phyloP scores from a whole-genome alignment of 2,329 filamentous ascomycete genomes.

The Sporothrix brunneoviolacea region DNA sequence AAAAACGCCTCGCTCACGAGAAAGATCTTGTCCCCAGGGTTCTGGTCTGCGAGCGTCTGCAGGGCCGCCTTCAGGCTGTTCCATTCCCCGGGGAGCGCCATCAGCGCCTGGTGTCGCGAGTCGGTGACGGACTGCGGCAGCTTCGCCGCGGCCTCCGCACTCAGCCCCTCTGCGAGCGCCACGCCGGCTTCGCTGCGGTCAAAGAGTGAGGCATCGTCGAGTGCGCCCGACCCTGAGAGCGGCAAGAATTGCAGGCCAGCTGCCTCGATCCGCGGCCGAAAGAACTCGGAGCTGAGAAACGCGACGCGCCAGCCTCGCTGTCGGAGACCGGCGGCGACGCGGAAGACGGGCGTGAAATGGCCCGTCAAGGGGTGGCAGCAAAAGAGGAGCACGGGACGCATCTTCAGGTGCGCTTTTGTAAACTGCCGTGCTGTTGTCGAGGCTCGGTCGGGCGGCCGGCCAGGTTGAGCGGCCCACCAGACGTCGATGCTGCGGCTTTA shows the following conservation, averaged over 20 bases:
- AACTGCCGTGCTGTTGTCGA: too few relatives aligned
- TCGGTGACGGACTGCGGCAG: conserved; percentile 25
- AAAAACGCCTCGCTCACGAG: conserved; percentile 32
- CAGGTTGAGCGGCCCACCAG: too few relatives aligned
- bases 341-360: conserved; percentile 30
- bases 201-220: conserved; percentile 26
- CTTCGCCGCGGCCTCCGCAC: conserved; percentile 8
- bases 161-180: neutral
- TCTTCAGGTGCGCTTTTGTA: too few relatives aligned
- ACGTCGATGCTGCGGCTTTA: too few relatives aligned
- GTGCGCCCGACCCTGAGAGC: conserved; percentile 26
- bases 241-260: conserved; percentile 29
- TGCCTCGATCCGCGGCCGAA: conserved; percentile 28
- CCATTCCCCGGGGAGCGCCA: conserved; percentile 30
- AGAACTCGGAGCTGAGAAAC: conserved; percentile 31
- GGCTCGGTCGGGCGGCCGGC: too few relatives aligned
- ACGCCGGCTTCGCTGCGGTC: neutral
- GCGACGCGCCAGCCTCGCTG: conserved; percentile 26
- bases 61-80: conserved; percentile 25
- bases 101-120: conserved; percentile 25
- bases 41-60: conserved; percentile 17
- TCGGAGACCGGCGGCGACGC: conserved; percentile 27
- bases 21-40: conserved; percentile 21
- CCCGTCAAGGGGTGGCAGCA: conserved; percentile 31
- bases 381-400: conserved; percentile 24